Conservation (phyloP, 1,139 yeast species). For the Yamadazyma oceani region DNA sequence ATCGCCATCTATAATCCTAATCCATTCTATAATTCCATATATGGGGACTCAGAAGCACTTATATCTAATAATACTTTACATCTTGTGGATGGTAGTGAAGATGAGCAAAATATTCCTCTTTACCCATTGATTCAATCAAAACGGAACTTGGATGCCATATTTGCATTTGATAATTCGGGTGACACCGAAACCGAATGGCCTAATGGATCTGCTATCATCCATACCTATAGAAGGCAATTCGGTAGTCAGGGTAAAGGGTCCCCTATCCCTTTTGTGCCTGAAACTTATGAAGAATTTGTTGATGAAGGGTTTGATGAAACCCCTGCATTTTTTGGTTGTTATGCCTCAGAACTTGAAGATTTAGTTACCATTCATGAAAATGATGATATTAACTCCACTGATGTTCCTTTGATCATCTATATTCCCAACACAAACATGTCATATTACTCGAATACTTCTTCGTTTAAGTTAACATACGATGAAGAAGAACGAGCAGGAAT, state of each 20-base stretch:
- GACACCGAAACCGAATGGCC: constrained; percentile 75
- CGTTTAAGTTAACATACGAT: constrained; percentile 41
- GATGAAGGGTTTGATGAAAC: constrained; percentile 26
- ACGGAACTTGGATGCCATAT: constrained; percentile 73
- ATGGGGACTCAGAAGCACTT: constrained; percentile 15
- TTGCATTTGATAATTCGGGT: constrained; percentile 86
- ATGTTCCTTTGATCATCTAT: constrained; percentile 42
- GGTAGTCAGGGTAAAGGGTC: constrained; percentile 39
- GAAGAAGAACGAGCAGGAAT: constrained; percentile 30
- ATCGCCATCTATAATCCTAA: constrained; percentile 44
- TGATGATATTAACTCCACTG: constrained; percentile 28
- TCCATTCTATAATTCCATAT: constrained; percentile 32
- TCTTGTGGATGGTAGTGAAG: constrained; percentile 92
- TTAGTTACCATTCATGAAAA: constrained; percentile 31
- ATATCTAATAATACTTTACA: constrained; percentile 33
- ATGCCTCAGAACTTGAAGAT: constrained; percentile 28
- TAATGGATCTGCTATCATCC: constrained; percentile 67
- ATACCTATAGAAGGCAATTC: constrained; percentile 53
- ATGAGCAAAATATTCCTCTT: constrained; percentile 74
- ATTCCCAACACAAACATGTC: constrained; percentile 35
- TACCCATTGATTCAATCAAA: constrained; percentile 71
- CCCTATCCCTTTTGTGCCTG: constrained; percentile 45
- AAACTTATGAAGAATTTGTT: constrained; percentile 25
- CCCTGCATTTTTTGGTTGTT: constrained; percentile 47
- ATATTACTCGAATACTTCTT: constrained; percentile 37